Evolutionary conservation across 2,329 filamentous ascomycete species (phyloP), one percentile per base, ranked within the genome.

Genomic region (Lasiodiplodia hormozganensis): DNA sequence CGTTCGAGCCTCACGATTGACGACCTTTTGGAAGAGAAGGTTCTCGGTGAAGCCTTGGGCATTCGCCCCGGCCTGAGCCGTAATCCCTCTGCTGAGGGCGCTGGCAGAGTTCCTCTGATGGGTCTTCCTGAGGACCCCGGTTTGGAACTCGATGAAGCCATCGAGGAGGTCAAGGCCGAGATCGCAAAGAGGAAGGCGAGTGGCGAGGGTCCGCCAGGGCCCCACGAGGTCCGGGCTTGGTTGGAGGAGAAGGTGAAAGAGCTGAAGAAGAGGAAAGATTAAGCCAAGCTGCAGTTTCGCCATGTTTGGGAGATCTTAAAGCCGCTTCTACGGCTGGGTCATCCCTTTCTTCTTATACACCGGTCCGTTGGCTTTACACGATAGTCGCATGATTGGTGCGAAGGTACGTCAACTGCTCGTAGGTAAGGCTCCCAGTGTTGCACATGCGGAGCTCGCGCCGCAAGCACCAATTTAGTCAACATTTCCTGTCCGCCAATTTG

Each of bases 111-210:
- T 73, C 56, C 66, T 7, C 62, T 56, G 8, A 54, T 68, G 49
- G 67, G 67, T 28, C 52, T 98, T 47, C 90, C 93, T 0, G 88
- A 88, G 71, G 94, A 97, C 76, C 89, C 89, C 0, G 89, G 89
- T 66, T 83, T 84, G 34, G 93, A 96, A 73, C 85, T 96, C 60
- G 90, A 92, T 69, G 92, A 96, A 74, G 92, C 92, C 34, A 86
- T 96, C 11, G 84, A 86, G 47, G 93, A 97, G 81, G 85, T 97
- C 65, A 88, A 85, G 74, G 84, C 82, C 5, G 93, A 97, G 79
- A 87, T 97, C 40, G 89, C 92, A 75, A 85, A 83, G 72, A 81
- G 87, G 68, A 82, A 78, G 65, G 81, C 81, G 66, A 82, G 83
- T 69, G 82, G 83, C 2, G 38, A 68, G 31, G 78, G 78, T 43